A percentile compares a stretch with the other conserved stretches of the same genome.
These are phyloP conservation scores for Suhomyces maxii DNA, from an alignment of 1,139 yeast species.

Conservation along the genomic window DNA sequence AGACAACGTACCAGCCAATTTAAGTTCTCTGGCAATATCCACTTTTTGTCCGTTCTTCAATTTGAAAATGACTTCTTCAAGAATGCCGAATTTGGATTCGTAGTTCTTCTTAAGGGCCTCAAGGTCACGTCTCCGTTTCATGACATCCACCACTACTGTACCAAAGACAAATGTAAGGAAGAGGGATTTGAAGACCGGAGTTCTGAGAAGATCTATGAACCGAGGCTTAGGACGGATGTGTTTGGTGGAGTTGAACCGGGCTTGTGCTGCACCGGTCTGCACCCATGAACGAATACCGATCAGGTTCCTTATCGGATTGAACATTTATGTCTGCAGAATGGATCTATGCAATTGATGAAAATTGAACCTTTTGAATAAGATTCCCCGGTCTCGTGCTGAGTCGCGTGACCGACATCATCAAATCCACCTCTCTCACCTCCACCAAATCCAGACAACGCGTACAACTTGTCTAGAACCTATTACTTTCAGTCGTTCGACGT, in stretches of 20 bases:
- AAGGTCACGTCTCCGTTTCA: constrained; percentile 34
- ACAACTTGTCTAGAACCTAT: no score
- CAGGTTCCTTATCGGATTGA: no score
- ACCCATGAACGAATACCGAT: no score
- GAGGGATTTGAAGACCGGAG: constrained; percentile 42
- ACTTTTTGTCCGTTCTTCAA: constrained; percentile 33
- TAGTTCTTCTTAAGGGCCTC: constrained; percentile 34
- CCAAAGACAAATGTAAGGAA: constrained; percentile 42
- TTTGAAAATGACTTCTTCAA: constrained; percentile 32
- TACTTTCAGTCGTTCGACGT: no score
- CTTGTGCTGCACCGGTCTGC: background rate
- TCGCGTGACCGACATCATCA: no score
- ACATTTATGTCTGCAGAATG: no score
- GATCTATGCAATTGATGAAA: no score
- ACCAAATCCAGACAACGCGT: no score
- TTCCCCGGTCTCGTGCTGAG: no score
- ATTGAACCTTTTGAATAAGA: no score
- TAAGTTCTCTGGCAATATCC: constrained; percentile 40
- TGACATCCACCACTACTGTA: constrained; percentile 40
- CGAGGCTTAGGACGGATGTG: constrained; percentile 10
- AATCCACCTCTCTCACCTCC: no score
- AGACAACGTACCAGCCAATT: constrained; percentile 38
- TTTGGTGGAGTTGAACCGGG: background rate
- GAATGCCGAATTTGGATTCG: constrained; percentile 30
- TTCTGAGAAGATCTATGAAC: constrained; percentile 18